These are phyloP conservation scores for Kurtzmaniella quercitrusa DNA, from an alignment of 1,139 yeast genomes.

Conservation along the genomic window DNA sequence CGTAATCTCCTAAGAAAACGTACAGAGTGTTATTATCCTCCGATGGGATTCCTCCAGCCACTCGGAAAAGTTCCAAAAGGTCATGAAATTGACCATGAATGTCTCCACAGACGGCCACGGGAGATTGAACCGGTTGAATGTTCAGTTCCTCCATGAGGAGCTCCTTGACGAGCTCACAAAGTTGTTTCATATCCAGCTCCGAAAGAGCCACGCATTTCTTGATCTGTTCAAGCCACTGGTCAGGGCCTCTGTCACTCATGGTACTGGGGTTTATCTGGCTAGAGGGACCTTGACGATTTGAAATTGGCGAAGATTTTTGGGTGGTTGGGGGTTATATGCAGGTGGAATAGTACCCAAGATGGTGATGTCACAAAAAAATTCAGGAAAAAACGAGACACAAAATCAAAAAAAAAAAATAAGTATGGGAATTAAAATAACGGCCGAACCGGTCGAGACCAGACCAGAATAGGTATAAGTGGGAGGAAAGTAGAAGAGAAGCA, in stretches of 20 bases:
- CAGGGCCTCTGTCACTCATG: conserved; percentile 86
- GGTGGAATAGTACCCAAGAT: no score
- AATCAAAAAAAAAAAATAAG: neutral
- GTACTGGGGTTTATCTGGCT: conserved; percentile 1
- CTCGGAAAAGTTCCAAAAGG: conserved; percentile 80
- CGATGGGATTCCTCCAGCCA: conserved; percentile 89
- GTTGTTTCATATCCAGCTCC: conserved; percentile 92
- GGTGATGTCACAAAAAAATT: neutral
- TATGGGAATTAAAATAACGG: neutral
- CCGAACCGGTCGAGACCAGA: no score
- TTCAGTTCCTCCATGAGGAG: conserved; percentile 74
- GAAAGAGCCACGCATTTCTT: conserved; percentile 84
- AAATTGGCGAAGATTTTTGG: neutral
- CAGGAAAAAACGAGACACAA: neutral
- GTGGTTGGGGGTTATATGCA: neutral
- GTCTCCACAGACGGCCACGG: conserved; percentile 99
- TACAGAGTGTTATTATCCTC: conserved; percentile 51
- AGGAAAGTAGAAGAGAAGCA: no score
- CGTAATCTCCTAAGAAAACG: conserved; percentile 90
- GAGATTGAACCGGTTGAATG: conserved; percentile 93
- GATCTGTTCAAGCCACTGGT: conserved; percentile 92
- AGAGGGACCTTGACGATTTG: neutral
- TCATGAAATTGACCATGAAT: conserved; percentile 98
- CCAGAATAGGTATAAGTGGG: no score
- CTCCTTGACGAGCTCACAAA: conserved; percentile 91